A percentile compares a stretch with the other conserved stretches of the same genome.
Conservation (phyloP, 2,329 filamentous ascomycete species). For the Fonsecaea nubica region DNA sequence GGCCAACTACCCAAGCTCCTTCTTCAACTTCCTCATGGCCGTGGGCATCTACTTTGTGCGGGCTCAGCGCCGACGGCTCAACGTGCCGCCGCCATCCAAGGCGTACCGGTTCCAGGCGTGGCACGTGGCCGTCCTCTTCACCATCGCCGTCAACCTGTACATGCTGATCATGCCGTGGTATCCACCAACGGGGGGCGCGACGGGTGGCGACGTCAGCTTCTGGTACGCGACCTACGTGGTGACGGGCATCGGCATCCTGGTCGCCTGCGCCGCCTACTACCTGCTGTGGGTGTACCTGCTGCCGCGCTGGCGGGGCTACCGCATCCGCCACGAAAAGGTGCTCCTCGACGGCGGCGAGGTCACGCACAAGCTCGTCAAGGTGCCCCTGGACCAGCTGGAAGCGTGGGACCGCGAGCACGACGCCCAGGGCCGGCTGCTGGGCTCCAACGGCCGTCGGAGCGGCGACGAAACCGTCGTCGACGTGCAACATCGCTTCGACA, state of each 20-base stretch:
- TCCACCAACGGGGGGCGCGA: constrained; percentile 65
- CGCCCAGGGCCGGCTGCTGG: constrained; percentile 44
- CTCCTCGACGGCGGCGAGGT: constrained; percentile 57
- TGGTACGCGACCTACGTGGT: constrained; percentile 75
- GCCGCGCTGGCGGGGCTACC: constrained; percentile 61
- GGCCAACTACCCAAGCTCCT: constrained; percentile 62
- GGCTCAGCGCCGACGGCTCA: constrained; percentile 58
- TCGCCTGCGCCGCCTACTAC: constrained; percentile 64
- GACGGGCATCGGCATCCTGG: constrained; percentile 66
- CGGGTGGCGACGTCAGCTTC: constrained; percentile 71
- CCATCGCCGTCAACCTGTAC: constrained; percentile 65
- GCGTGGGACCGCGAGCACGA: constrained; percentile 68
- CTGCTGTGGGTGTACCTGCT: constrained; percentile 64
- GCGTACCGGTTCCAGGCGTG: constrained; percentile 61
- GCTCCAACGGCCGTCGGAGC: not conserved
- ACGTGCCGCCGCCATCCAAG: constrained; percentile 47
- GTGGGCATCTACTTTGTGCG: constrained; percentile 66
- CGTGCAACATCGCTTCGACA: constrained; percentile 4
- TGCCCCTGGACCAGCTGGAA: constrained; percentile 58
- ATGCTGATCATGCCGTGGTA: constrained; percentile 75
- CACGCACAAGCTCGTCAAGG: constrained; percentile 60
- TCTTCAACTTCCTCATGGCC: constrained; percentile 65
- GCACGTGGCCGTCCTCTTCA: constrained; percentile 65
- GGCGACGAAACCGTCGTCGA: constrained; percentile 8
- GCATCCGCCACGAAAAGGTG: constrained; percentile 62